Evolutionary conservation across 345 rosid genomes (phyloP).

Genomic region (Eutrema japonicum): DNA sequence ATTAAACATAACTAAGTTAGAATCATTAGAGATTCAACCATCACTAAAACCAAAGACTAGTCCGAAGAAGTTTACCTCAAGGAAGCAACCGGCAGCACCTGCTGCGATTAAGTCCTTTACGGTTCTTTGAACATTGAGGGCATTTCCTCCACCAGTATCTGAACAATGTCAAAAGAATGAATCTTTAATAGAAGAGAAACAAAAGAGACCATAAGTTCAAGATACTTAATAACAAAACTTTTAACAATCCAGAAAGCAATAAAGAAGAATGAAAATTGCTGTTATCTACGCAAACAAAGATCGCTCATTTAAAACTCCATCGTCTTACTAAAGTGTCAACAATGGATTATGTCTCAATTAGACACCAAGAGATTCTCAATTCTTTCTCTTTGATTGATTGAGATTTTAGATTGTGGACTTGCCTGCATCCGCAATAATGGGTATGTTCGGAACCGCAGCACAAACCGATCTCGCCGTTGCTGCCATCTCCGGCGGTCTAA

Average conservation of each 20-base stretch:
- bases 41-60: not conserved
- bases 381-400: not conserved
- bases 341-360: too few species aligned
- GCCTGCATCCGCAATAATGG: conserved; percentile 56
- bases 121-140: conserved; percentile 62
- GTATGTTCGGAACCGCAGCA: conserved; percentile 51
- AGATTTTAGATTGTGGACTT: not conserved
- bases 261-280: too few species aligned
- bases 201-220: too few species aligned
- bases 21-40: conserved; percentile 4
- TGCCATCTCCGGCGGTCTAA: conserved; percentile 60
- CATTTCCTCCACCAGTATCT: conserved; percentile 64
- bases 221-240: too few species aligned
- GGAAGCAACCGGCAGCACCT: conserved; percentile 66
- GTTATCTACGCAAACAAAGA: too few species aligned
- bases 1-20: not conserved
- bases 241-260: too few species aligned
- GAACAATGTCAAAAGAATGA: not conserved
- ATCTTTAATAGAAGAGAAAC: conserved; percentile 1
- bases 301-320: too few species aligned
- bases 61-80: conserved; percentile 48
- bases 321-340: too few species aligned
- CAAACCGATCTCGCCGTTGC: conserved; percentile 54
- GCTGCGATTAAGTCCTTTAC: conserved; percentile 60
- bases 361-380: too few species aligned